A percentile compares a stretch with the other conserved stretches of the same genome.
phyloP scores from a whole-genome alignment of 1,284 basidiomycete genomes.

The Microbotryum intermedium region DNA sequence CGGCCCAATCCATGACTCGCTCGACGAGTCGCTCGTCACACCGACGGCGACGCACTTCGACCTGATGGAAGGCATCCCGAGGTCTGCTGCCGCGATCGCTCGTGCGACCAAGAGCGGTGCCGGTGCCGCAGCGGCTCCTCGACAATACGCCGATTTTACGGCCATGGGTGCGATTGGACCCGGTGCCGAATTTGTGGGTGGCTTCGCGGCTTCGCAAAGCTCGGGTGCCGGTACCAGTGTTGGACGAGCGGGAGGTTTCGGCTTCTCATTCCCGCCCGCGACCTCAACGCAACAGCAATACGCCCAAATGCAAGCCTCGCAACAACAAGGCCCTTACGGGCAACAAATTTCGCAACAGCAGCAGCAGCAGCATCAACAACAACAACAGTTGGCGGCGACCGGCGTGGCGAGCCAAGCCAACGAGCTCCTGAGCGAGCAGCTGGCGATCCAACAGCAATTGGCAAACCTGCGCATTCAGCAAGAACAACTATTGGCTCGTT shows the following conservation, averaged over 20 bases:
- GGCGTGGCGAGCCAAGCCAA: neutral
- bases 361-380: conserved; percentile 38
- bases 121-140: too few species aligned
- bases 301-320: conserved; percentile 17
- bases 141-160: too few species aligned
- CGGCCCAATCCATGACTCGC: conserved; percentile 33
- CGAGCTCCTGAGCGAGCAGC: conserved; percentile 38
- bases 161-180: neutral
- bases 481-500: conserved; percentile 40
- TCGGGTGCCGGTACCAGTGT: neutral
- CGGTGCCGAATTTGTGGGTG: neutral
- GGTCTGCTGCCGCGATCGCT: neutral
- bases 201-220: neutral
- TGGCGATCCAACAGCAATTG: conserved; percentile 43
- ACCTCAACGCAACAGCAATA: neutral
- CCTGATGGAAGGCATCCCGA: conserved; percentile 29
- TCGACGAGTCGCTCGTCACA: conserved; percentile 33
- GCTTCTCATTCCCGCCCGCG: neutral
- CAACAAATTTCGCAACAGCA: conserved; percentile 1
- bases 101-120: too few species aligned
- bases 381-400: conserved; percentile 36
- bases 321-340: neutral
- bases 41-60: conserved; percentile 34
- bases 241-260: neutral
- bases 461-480: conserved; percentile 42